Conservation (phyloP, 345 rosid species). For the Gossypium thurberi region DNA sequence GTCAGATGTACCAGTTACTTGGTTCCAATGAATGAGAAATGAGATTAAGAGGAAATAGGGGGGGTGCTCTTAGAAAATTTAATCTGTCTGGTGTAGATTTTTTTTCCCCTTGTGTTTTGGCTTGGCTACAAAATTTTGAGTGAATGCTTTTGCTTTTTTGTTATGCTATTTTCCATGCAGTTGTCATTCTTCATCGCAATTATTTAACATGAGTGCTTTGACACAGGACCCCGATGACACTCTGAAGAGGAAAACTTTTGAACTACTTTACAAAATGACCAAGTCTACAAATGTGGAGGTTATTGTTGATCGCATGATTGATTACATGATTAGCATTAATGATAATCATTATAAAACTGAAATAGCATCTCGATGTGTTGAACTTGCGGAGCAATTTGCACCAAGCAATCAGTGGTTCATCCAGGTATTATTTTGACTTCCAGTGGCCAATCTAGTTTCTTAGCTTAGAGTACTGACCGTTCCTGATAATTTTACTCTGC, state of each 20-base stretch:
- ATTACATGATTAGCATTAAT: slow-evolving; percentile 88
- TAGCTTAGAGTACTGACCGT: slow-evolving; percentile 12
- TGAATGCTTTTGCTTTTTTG: not conserved
- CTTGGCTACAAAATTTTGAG: not conserved
- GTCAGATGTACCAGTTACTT: not conserved
- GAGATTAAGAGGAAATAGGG: not conserved
- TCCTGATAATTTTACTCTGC: slow-evolving; percentile 22
- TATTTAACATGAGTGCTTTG: slow-evolving; percentile 12
- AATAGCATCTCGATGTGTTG: slow-evolving; percentile 92
- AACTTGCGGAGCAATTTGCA: slow-evolving; percentile 96
- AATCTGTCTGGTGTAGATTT: not conserved
- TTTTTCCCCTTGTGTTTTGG: not conserved
- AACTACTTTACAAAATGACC: slow-evolving; percentile 89
- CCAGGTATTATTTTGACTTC: slow-evolving; percentile 47
- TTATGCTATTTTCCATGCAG: not conserved
- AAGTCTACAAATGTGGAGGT: slow-evolving; percentile 94
- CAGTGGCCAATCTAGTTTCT: slow-evolving; percentile 2
- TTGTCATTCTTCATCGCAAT: not conserved
- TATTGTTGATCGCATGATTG: slow-evolving; percentile 96
- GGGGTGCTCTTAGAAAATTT: not conserved
- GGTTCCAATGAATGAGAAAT: not conserved
- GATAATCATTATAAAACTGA: slow-evolving; percentile 97
- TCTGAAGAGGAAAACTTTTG: slow-evolving; percentile 92
- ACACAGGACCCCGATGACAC: slow-evolving; percentile 98
- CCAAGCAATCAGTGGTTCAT: slow-evolving; percentile 99